Percentiles rank a stretch among this genome's conserved stretches.
phyloP scores from a whole-genome alignment of 2,329 filamentous ascomycete genomes.

The Trichoderma pleuroti region DNA sequence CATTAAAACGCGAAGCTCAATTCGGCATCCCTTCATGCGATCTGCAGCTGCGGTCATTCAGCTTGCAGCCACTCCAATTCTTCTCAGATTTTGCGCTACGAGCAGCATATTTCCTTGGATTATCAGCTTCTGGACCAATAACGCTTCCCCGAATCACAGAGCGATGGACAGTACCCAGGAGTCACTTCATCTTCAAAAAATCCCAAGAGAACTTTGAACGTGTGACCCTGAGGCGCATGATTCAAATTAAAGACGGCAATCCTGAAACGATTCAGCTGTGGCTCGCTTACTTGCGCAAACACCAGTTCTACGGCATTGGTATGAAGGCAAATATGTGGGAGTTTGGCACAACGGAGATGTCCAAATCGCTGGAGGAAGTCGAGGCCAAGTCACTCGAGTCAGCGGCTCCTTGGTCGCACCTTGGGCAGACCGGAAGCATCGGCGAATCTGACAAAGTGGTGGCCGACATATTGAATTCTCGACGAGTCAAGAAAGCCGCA shows the following conservation, averaged over 20 bases:
- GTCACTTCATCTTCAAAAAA: slow-evolving; percentile 95
- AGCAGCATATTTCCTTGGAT: slow-evolving; percentile 87
- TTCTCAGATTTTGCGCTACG: slow-evolving; percentile 92
- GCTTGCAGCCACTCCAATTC: slow-evolving; percentile 84
- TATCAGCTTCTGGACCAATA: slow-evolving; percentile 80
- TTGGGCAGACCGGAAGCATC: slow-evolving; percentile 50
- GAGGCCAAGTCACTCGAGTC: slow-evolving; percentile 31
- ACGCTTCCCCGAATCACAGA: slow-evolving; percentile 83
- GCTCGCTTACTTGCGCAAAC: slow-evolving; percentile 87
- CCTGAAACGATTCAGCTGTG: slow-evolving; percentile 85
- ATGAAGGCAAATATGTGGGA: slow-evolving; percentile 99
- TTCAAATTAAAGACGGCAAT: slow-evolving; percentile 90
- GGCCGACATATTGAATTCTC: slow-evolving; percentile 49
- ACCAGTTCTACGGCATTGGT: slow-evolving; percentile 92
- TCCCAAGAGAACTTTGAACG: slow-evolving; percentile 97
- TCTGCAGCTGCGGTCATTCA: slow-evolving; percentile 90
- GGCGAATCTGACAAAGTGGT: slow-evolving; percentile 54
- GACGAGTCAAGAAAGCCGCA: slow-evolving; percentile 41
- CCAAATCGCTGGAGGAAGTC: slow-evolving; percentile 23
- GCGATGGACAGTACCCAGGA: slow-evolving; percentile 88
- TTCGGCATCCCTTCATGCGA: slow-evolving; percentile 83
- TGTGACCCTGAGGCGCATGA: slow-evolving; percentile 77
- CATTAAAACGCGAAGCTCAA: slow-evolving; percentile 69
- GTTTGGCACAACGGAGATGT: slow-evolving; percentile 62
- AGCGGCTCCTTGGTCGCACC: slow-evolving; percentile 51